phyloP scores from a whole-genome alignment of 2,329 filamentous ascomycete genomes.

The Pochonia chlamydosporia region DNA sequence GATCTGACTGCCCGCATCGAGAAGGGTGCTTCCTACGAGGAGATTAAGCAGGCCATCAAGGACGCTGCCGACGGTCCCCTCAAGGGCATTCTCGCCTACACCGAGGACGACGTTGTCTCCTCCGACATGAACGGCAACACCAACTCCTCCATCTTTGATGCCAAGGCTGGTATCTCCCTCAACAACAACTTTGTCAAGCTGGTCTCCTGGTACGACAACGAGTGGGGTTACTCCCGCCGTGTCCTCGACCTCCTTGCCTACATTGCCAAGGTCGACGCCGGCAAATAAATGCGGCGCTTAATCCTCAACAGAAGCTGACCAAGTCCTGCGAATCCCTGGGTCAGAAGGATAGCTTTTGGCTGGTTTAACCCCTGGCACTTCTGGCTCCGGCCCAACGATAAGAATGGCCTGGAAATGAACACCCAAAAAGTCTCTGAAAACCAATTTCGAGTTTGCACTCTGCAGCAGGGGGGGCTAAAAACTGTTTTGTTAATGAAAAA shows the following conservation, averaged over 20 bases:
- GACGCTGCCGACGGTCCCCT: slow-evolving; percentile 74
- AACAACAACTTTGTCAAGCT: slow-evolving; percentile 99
- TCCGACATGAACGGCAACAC: slow-evolving; percentile 88
- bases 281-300: slow-evolving; percentile 33
- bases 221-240: slow-evolving; percentile 99
- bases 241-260: slow-evolving; percentile 76
- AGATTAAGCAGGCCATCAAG: slow-evolving; percentile 93
- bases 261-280: slow-evolving; percentile 70
- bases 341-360: background rate
- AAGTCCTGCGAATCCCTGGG: background rate
- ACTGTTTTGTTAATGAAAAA: background rate
- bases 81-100: slow-evolving; percentile 91
- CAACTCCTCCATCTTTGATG: slow-evolving; percentile 97
- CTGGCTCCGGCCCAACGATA: background rate
- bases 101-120: slow-evolving; percentile 95
- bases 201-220: slow-evolving; percentile 98
- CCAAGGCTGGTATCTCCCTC: slow-evolving; percentile 97
- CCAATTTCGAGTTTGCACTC: background rate
- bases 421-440: background rate
- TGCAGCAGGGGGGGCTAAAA: background rate
- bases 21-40: slow-evolving; percentile 80
- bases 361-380: background rate
- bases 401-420: background rate
- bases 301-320: background rate
- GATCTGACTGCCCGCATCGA: slow-evolving; percentile 92